Conservation (phyloP, 768 basidiomycete species). For the Multifurca ochricompacta region DNA sequence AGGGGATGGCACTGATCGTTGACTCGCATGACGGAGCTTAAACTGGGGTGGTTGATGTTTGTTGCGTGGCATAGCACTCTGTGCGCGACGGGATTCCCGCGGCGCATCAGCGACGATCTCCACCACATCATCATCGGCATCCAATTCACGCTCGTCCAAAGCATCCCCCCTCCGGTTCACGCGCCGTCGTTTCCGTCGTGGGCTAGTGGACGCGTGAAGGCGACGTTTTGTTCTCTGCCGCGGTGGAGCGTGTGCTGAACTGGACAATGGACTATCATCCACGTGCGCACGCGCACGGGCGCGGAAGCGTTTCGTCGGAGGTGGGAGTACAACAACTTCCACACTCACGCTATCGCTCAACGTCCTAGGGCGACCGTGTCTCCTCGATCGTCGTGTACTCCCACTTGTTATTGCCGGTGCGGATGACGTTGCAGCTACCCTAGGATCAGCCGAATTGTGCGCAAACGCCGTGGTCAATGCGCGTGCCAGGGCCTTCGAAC, state of each 20-base stretch:
- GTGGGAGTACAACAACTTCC: neutral
- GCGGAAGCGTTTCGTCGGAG: neutral
- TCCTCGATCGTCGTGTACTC: neutral
- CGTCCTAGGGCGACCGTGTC: too few relatives aligned
- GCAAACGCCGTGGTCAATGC: conserved; percentile 6
- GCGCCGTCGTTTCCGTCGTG: neutral
- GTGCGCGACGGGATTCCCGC: neutral
- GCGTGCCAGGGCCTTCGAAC: neutral
- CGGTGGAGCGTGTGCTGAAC: neutral
- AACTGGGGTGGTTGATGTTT: neutral
- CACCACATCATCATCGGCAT: neutral
- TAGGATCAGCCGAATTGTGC: conserved; percentile 1
- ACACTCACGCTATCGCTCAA: neutral
- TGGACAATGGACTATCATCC: neutral
- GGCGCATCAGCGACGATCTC: neutral
- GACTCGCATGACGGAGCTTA: neutral
- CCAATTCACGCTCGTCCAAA: neutral
- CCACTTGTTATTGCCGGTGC: neutral
- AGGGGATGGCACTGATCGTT: neutral
- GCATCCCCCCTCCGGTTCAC: neutral
- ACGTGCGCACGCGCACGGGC: neutral
- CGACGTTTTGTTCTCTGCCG: neutral
- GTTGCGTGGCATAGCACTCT: neutral
- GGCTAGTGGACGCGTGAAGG: neutral
- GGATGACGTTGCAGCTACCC: neutral